These are phyloP conservation scores for Calendula officinalis DNA, from an alignment of 129 eudicot genomes.

Conservation along the genomic window DNA sequence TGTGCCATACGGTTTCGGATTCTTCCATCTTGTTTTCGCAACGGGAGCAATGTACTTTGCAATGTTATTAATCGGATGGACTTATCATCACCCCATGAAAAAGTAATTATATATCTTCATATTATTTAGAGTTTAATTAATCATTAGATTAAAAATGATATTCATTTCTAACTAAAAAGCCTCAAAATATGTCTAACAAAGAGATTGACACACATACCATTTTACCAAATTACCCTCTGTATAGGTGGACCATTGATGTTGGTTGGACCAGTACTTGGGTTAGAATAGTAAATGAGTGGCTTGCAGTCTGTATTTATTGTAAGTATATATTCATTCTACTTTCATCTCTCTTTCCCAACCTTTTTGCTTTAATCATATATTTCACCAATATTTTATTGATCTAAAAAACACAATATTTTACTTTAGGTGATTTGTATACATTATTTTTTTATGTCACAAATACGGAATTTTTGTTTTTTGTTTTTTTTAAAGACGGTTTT, in stretches of 20 bases:
- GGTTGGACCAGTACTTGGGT: conserved; percentile 97
- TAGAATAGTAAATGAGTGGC: conserved; percentile 83
- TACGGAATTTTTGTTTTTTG: neutral
- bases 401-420: no score
- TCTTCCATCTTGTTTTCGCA: conserved; percentile 86
- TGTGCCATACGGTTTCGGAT: conserved; percentile 81
- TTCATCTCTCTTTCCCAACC: neutral
- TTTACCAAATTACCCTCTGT: conserved; percentile 8
- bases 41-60: conserved; percentile 95
- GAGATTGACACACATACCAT: neutral
- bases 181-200: no score
- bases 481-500: neutral
- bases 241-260: conserved; percentile 83
- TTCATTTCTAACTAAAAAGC: no score
- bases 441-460: neutral
- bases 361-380: neutral
- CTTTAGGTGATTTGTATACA: no score
- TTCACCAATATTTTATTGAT: neutral
- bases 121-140: no score
- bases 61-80: conserved; percentile 82
- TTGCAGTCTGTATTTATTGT: conserved; percentile 75
- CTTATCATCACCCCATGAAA: conserved; percentile 67
- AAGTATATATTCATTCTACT: conserved; percentile 25
- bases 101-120: conserved; percentile 32
- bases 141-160: no score